Conservation (phyloP, 768 basidiomycete genomes). For the Tremella fuciformis region DNA sequence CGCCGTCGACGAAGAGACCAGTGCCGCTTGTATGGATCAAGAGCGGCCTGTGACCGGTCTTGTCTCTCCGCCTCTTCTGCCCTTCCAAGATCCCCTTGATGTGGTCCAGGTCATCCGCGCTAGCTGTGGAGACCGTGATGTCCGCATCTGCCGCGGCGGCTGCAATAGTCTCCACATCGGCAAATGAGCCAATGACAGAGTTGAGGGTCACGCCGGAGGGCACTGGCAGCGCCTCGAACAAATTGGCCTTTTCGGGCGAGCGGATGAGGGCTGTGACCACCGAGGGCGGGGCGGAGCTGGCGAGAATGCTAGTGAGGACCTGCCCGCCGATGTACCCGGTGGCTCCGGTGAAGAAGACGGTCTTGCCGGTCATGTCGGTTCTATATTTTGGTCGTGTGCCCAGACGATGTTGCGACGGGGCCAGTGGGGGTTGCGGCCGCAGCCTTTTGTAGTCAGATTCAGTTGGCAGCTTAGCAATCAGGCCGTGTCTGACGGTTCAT, state of each 20-base stretch:
- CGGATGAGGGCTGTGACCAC: conserved; percentile 41
- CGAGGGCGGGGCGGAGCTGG: conserved; percentile 27
- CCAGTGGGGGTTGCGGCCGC: no score
- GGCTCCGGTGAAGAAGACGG: conserved; percentile 37
- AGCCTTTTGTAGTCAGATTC: no score
- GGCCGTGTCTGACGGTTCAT: no score
- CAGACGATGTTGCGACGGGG: no score
- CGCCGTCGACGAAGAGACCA: conserved; percentile 42
- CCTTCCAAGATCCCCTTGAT: conserved; percentile 45
- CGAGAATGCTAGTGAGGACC: conserved; percentile 25
- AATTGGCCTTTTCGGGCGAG: conserved; percentile 30
- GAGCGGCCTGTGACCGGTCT: conserved; percentile 45
- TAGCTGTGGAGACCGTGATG: conserved; percentile 42
- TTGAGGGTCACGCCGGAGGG: conserved; percentile 28
- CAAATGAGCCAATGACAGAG: conserved; percentile 34
- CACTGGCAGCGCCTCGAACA: conserved; percentile 26
- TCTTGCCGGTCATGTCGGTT: conserved; percentile 19
- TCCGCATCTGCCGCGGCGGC: conserved; percentile 38
- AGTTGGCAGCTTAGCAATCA: no score
- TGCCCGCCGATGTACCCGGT: conserved; percentile 46
- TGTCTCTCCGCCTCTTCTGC: conserved; percentile 40
- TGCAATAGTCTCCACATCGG: conserved; percentile 39
- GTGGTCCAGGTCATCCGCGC: conserved; percentile 41
- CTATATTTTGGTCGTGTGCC: no score
- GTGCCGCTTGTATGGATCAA: conserved; percentile 50